Evolutionary conservation across 1,284 basidiomycete species (phyloP).

Genomic region (Puccinia brachypodii): DNA sequence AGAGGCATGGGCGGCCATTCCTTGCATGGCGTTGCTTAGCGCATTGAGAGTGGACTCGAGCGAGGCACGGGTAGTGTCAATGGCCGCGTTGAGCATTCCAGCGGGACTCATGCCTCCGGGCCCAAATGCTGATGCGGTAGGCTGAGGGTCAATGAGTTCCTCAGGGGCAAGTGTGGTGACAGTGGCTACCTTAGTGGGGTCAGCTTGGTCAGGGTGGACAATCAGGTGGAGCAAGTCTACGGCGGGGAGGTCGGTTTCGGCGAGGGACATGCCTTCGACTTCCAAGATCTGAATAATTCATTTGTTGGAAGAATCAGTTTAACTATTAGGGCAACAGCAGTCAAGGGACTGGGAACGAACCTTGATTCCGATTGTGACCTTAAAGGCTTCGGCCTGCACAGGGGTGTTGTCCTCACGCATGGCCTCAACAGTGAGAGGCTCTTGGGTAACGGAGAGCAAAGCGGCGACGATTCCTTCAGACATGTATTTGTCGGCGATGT

Average conservation of each 20-base stretch:
- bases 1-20: neutral
- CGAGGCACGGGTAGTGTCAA: conserved; percentile 10
- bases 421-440: conserved; percentile 16
- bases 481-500: conserved; percentile 47
- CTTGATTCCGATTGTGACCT: conserved; percentile 41
- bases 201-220: conserved; percentile 32
- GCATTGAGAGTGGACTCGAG: conserved; percentile 1
- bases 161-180: conserved; percentile 33
- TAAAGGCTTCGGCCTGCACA: conserved; percentile 22
- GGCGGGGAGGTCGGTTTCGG: conserved; percentile 20
- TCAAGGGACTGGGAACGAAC: neutral
- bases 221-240: conserved; percentile 32
- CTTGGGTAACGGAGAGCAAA: conserved; percentile 29
- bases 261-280: conserved; percentile 21
- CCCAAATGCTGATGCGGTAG: neutral
- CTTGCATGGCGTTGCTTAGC: neutral
- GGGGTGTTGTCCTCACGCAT: neutral
- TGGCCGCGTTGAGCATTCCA: neutral
- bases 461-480: conserved; percentile 37
- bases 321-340: neutral
- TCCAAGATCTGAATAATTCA: conserved; percentile 25
- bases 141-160: neutral
- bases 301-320: neutral
- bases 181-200: conserved; percentile 25
- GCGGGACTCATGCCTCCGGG: neutral